Conservation (phyloP, 148 eudicot genomes). For the Linanthus parryae region DNA sequence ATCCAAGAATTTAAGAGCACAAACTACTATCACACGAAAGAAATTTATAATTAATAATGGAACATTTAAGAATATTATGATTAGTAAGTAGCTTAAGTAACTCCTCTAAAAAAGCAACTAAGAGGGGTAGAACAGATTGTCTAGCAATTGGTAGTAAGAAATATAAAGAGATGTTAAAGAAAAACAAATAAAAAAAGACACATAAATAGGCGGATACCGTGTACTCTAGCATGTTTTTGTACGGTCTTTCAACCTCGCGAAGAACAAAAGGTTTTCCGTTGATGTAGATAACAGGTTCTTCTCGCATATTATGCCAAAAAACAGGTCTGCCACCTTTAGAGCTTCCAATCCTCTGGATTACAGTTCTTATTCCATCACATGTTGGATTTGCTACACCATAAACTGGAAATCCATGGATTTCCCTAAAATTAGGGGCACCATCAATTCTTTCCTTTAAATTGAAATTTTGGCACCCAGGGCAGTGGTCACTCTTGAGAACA, state of each 20-base stretch:
- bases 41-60: too few relatives aligned
- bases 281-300: constrained; percentile 94
- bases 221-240: constrained; percentile 93
- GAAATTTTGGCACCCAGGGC: constrained; percentile 90
- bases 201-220: constrained; percentile 50
- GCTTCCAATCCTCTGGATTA: constrained; percentile 74
- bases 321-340: constrained; percentile 67
- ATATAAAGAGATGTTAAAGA: too few relatives aligned
- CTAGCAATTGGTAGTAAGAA: too few relatives aligned
- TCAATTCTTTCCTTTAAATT: constrained; percentile 79
- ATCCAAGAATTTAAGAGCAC: too few relatives aligned
- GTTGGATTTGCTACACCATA: constrained; percentile 98
- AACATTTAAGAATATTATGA: too few relatives aligned
- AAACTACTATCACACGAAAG: too few relatives aligned
- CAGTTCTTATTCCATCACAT: constrained; percentile 80
- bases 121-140: too few relatives aligned
- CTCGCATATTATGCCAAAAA: constrained; percentile 98
- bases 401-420: constrained; percentile 89
- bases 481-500: constrained; percentile 90
- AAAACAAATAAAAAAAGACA: too few relatives aligned
- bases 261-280: constrained; percentile 97
- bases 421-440: constrained; percentile 98
- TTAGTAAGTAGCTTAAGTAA: too few relatives aligned
- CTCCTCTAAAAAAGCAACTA: too few relatives aligned
- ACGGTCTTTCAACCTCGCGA: constrained; percentile 98